Evolutionary conservation across 345 rosid species (phyloP).

Genomic region (Heritiera littoralis): DNA sequence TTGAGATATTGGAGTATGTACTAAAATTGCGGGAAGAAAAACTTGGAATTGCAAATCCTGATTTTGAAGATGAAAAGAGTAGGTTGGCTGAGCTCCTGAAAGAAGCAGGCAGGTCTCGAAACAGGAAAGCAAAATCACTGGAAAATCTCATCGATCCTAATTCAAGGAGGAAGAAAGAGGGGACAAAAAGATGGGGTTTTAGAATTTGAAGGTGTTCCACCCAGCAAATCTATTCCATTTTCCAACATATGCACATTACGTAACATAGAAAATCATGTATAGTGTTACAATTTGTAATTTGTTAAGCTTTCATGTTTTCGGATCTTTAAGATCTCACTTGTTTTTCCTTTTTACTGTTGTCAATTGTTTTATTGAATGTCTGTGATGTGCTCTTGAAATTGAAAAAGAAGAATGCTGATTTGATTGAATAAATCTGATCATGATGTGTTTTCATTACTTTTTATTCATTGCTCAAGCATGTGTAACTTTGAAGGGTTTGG

Average conservation of each 20-base stretch:
- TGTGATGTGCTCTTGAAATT: conserved; percentile 36
- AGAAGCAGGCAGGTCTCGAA: conserved; percentile 91
- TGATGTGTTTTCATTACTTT: neutral
- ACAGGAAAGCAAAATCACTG: conserved; percentile 85
- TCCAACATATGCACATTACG: conserved; percentile 38
- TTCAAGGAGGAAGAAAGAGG: conserved; percentile 76
- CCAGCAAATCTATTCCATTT: conserved; percentile 23
- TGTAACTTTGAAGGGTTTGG: neutral
- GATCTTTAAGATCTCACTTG: conserved; percentile 25
- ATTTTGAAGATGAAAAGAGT: conserved; percentile 93
- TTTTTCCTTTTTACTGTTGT: neutral
- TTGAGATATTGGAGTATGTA: conserved; percentile 87
- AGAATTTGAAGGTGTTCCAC: conserved; percentile 45
- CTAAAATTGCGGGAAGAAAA: conserved; percentile 92
- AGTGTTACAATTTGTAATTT: conserved; percentile 42
- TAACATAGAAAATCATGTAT: conserved; percentile 60
- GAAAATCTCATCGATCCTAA: conserved; percentile 88
- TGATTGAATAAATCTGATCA: conserved; percentile 39
- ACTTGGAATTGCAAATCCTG: conserved; percentile 97
- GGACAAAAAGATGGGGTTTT: conserved; percentile 91
- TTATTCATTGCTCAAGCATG: neutral
- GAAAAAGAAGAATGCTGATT: conserved; percentile 26
- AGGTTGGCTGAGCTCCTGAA: conserved; percentile 91
- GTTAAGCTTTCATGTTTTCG: conserved; percentile 28
- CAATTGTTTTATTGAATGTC: conserved; percentile 36